Evolutionary conservation across 1,284 basidiomycete species (phyloP).

Genomic region (Mycosarcoma maydis): DNA sequence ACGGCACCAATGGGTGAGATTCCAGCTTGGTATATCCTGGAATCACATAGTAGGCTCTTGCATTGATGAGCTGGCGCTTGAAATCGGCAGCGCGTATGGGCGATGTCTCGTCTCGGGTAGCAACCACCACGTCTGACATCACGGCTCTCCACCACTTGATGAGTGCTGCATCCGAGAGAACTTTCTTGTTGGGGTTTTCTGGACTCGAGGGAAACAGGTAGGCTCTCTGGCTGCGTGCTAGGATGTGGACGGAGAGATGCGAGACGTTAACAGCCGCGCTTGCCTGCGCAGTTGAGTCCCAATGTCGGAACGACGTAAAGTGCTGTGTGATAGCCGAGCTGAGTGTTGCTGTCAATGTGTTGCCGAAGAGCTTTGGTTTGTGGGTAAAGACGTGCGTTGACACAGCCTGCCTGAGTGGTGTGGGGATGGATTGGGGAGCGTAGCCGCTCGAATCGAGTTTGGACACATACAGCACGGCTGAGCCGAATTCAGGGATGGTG

Average conservation of each 20-base stretch:
- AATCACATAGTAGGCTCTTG: constrained; percentile 58
- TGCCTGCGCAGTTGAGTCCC: not conserved
- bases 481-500: constrained; percentile 75
- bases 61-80: constrained; percentile 15
- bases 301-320: constrained; percentile 73
- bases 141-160: constrained; percentile 88
- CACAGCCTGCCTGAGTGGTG: constrained; percentile 11
- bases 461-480: constrained; percentile 85
- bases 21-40: constrained; percentile 58
- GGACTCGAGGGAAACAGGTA: constrained; percentile 94
- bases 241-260: constrained; percentile 76
- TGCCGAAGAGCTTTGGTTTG: constrained; percentile 11
- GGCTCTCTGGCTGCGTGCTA: constrained; percentile 88
- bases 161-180: constrained; percentile 80
- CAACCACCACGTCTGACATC: constrained; percentile 47
- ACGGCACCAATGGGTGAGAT: constrained; percentile 57
- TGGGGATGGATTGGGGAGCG: constrained; percentile 62
- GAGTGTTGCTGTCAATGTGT: constrained; percentile 72
- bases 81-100: not conserved
- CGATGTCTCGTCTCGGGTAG: constrained; percentile 7
- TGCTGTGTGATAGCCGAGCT: constrained; percentile 76
- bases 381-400: constrained; percentile 3
- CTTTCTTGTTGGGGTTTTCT: constrained; percentile 76
- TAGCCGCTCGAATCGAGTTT: constrained; percentile 95
- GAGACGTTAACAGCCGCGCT: constrained; percentile 12